Conservation (phyloP, 2,329 filamentous ascomycete genomes). For the Beauveria brongniartii region DNA sequence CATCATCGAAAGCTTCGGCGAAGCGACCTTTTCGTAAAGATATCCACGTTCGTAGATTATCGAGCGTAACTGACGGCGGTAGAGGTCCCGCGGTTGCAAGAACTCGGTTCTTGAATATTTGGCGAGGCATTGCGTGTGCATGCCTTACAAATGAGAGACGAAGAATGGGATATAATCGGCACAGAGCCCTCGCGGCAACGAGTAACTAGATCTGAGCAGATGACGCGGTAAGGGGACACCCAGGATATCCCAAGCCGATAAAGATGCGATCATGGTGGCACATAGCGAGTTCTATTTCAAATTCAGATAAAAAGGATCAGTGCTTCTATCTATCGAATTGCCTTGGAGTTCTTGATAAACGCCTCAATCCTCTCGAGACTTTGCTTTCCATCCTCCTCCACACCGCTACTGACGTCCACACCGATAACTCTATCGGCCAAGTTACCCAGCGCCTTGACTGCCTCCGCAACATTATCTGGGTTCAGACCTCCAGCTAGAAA, state of each 20-base stretch:
- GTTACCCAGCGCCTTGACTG: slow-evolving; percentile 55
- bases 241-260: too few species aligned
- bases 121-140: slow-evolving; percentile 21
- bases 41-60: slow-evolving; percentile 60
- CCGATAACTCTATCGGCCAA: slow-evolving; percentile 59
- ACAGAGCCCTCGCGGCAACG: not conserved
- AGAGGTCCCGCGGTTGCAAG: slow-evolving; percentile 54
- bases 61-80: slow-evolving; percentile 35
- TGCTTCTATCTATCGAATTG: slow-evolving; percentile 32
- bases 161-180: not conserved
- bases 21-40: slow-evolving; percentile 52
- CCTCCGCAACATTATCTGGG: slow-evolving; percentile 65
- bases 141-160: not conserved
- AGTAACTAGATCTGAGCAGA: too few species aligned
- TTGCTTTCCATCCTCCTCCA: slow-evolving; percentile 77
- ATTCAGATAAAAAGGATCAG: too few species aligned
- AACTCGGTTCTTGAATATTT: slow-evolving; percentile 43
- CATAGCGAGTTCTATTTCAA: not conserved
- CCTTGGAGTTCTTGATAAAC: slow-evolving; percentile 72
- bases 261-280: not conserved
- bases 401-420: slow-evolving; percentile 90
- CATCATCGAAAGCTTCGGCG: slow-evolving; percentile 37
- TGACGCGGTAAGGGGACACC: not conserved
- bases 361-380: slow-evolving; percentile 69
- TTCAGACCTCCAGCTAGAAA: slow-evolving; percentile 80